These are phyloP conservation scores for Sextonia rubra DNA, from an alignment of 164 flowering plant genomes.

Conservation along the genomic window DNA sequence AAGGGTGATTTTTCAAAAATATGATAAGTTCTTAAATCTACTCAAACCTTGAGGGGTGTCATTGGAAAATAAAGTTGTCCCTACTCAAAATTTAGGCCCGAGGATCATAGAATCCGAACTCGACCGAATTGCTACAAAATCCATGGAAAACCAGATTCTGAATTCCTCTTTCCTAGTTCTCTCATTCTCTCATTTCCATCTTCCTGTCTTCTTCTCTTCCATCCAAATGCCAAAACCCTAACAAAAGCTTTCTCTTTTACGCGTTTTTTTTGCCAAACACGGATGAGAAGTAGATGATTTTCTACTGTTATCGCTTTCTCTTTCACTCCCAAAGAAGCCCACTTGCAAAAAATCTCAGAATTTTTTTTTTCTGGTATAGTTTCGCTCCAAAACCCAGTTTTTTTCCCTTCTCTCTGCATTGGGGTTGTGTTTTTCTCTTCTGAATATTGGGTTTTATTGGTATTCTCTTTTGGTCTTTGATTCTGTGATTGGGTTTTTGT, in stretches of 20 bases:
- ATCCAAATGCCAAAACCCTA: slow-evolving; percentile 4
- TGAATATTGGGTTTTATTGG: not conserved
- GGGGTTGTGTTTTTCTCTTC: not conserved
- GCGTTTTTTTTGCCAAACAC: not conserved
- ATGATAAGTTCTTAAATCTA: no score
- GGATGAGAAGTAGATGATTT: not conserved
- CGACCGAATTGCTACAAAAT: not conserved
- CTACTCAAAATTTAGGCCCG: no score
- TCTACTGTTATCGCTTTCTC: not conserved
- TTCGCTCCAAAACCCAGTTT: not conserved
- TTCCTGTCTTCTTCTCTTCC: not conserved
- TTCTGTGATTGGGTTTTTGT: not conserved
- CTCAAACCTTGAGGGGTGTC: no score
- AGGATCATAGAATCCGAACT: no score
- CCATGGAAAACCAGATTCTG: not conserved
- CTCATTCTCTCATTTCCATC: slow-evolving; percentile 14
- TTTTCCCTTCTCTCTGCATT: not conserved
- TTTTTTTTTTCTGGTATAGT: slow-evolving; percentile 25
- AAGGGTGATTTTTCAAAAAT: no score
- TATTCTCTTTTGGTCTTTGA: not conserved
- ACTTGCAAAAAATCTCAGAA: slow-evolving; percentile 16
- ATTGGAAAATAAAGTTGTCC: no score
- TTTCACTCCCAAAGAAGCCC: slow-evolving; percentile 21
- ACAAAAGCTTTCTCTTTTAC: not conserved
- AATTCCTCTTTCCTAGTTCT: slow-evolving; percentile 10